Evolutionary conservation across 805 yeast species (phyloP).

Genomic region (Yamadazyma laniorum): DNA sequence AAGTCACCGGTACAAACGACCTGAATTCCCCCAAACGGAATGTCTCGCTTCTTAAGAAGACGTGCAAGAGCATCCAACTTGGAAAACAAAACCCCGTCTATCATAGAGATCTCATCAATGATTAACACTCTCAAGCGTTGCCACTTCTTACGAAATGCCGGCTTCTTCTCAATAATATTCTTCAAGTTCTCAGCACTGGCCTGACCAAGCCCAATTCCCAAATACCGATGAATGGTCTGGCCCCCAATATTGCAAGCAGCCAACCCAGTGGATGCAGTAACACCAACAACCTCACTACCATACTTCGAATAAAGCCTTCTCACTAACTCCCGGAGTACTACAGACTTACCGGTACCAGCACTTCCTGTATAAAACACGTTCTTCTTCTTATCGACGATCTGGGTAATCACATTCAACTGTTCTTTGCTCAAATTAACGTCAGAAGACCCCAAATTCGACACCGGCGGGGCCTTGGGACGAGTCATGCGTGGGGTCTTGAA

Average conservation of each 20-base stretch:
- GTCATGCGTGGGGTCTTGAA: slow-evolving; percentile 10
- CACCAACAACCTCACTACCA: slow-evolving; percentile 56
- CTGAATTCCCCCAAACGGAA: slow-evolving; percentile 94
- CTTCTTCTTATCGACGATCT: slow-evolving; percentile 48
- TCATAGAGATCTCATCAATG: slow-evolving; percentile 93
- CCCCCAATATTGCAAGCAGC: slow-evolving; percentile 97
- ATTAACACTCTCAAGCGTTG: slow-evolving; percentile 63
- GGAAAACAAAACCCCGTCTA: slow-evolving; percentile 74
- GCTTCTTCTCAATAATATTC: slow-evolving; percentile 47
- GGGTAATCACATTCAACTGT: slow-evolving; percentile 47
- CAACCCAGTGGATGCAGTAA: slow-evolving; percentile 94
- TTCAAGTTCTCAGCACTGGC: slow-evolving; percentile 48
- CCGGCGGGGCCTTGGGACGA: neutral
- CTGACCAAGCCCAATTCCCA: slow-evolving; percentile 81
- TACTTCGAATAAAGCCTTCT: slow-evolving; percentile 44
- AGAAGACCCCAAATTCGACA: neutral
- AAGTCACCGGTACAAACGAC: slow-evolving; percentile 91
- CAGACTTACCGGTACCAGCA: slow-evolving; percentile 88
- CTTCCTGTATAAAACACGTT: slow-evolving; percentile 78
- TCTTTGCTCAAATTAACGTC: slow-evolving; percentile 32
- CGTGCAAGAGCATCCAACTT: slow-evolving; percentile 73
- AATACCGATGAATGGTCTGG: slow-evolving; percentile 76
- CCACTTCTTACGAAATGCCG: slow-evolving; percentile 57
- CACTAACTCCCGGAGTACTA: slow-evolving; percentile 64
- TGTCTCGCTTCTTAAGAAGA: slow-evolving; percentile 44